A percentile compares a stretch with the other conserved stretches of the same genome.
phyloP scores from a whole-genome alignment of 1,284 basidiomycete genomes.

The Fistulina hepatica region DNA sequence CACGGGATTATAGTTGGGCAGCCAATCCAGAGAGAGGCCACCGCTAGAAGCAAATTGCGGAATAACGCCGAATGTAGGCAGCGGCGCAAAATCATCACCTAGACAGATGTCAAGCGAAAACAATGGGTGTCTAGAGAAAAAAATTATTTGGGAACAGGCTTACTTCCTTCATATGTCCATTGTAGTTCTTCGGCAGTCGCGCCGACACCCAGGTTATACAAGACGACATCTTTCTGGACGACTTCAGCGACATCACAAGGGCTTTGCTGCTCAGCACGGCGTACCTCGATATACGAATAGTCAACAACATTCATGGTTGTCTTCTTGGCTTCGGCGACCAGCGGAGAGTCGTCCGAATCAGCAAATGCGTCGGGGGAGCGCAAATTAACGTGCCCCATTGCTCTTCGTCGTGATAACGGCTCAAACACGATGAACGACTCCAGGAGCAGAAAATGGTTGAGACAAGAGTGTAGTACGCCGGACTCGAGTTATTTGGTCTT shows the following conservation, averaged over 20 bases:
- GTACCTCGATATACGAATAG: constrained; percentile 62
- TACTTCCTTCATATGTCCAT: constrained; percentile 90
- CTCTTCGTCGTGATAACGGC: too few relatives aligned
- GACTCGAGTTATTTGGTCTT: too few relatives aligned
- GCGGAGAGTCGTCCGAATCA: constrained; percentile 77
- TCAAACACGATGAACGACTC: too few relatives aligned
- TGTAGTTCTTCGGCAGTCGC: constrained; percentile 88
- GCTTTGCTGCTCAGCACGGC: neutral
- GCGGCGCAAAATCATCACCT: constrained; percentile 73
- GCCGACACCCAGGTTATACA: constrained; percentile 96
- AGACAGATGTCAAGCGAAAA: too few relatives aligned
- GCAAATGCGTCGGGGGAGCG: constrained; percentile 47
- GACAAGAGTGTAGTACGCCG: too few relatives aligned
- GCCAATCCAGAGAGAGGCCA: constrained; percentile 64
- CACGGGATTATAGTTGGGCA: constrained; percentile 92
- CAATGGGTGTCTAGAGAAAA: too few relatives aligned
- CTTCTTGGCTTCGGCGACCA: constrained; percentile 80
- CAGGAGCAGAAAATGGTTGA: too few relatives aligned
- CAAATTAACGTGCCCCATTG: too few relatives aligned
- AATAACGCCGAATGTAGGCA: constrained; percentile 94
- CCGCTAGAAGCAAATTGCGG: constrained; percentile 78
- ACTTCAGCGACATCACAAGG: neutral
- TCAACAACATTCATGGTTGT: constrained; percentile 41
- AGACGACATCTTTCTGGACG: constrained; percentile 72
- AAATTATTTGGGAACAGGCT: too few relatives aligned